Base-by-base conservation (phyloP, 1,284 basidiomycete genomes). In the Ustilago lituana region DNA sequence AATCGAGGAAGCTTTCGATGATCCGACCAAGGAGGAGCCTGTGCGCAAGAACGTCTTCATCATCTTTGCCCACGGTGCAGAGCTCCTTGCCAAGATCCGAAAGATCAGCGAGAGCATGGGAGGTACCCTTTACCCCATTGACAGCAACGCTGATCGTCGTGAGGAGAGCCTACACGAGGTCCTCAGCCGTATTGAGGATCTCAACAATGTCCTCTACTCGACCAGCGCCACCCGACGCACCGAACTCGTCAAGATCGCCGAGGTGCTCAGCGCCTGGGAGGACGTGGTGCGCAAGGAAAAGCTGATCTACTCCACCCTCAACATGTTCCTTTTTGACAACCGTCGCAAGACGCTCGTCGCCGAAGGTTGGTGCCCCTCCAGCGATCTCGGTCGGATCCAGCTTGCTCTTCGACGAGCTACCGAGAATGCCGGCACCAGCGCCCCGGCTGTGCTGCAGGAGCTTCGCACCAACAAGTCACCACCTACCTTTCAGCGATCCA, bases 71-170 rank as follows among this genome's bases (percentile, higher is more conserved):
- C 96, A 99, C 78, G 96, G 96, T 31, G 89, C 93, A 45, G 90
- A 91, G 37, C 86, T 98, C 19, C 88, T 98, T 26, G 88, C 91
- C 75, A 99, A 98, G 87, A 98, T 99, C 81, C 92, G 95, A 82
- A 98, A 95, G 84, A 93, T 99, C 64, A 91, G 94, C 40, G 96
- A 98, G 84, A 94, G 92, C 27, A 97, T 98, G 92, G 94, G 96
- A 41, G 96, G 91, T 2, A 96, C 93, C 0, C 86, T 98, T 55
- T 98, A 95, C 84, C 93, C 94, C 31, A 95, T 99, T 81, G 95
- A 98, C 82, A 86, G 93, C 39, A 94, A 95, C 74, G 88, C 91
- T 2, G 92, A 94, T 84, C 94, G 92, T 83, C 92, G 96, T 45
- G 87, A 90, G 23, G 92, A 94, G 55, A 90, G 93, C 17, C 87